Percentiles rank a stretch among this genome's conserved stretches.
These are phyloP conservation scores for Phalaenopsis hybrid DNA, from an alignment of 116 monocot species.

Conservation along the genomic window DNA sequence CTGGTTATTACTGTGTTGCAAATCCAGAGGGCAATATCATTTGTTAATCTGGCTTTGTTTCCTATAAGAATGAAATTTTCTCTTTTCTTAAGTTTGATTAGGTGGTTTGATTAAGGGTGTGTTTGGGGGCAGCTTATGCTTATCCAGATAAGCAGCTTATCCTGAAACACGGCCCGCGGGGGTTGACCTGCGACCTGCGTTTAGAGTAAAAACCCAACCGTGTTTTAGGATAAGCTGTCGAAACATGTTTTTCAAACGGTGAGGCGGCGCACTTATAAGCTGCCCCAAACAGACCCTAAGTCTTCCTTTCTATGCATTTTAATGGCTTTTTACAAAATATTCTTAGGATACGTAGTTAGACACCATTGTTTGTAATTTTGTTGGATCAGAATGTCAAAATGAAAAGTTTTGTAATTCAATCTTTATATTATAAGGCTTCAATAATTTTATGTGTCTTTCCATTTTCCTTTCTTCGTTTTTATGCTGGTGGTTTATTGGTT, in stretches of 20 bases:
- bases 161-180: no score
- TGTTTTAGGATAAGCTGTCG: no score
- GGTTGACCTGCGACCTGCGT: no score
- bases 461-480: slow-evolving; percentile 1
- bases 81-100: background rate
- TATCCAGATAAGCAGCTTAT: no score
- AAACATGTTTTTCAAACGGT: no score
- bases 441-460: background rate
- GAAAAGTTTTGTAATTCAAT: background rate
- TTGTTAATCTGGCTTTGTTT: no score
- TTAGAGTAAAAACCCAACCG: no score
- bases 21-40: no score
- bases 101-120: background rate
- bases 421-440: background rate
- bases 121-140: no score
- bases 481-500: background rate
- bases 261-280: no score
- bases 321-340: background rate
- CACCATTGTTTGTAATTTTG: background rate
- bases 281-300: no score
- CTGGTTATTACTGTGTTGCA: no score
- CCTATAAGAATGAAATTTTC: background rate
- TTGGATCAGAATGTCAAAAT: background rate
- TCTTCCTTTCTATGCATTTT: background rate
- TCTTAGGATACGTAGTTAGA: background rate